Percentiles rank a stretch among this genome's conserved stretches.
These are phyloP conservation scores for Penicillium sp. DNA, from an alignment of 2,329 filamentous ascomycete genomes.

Conservation along the genomic window DNA sequence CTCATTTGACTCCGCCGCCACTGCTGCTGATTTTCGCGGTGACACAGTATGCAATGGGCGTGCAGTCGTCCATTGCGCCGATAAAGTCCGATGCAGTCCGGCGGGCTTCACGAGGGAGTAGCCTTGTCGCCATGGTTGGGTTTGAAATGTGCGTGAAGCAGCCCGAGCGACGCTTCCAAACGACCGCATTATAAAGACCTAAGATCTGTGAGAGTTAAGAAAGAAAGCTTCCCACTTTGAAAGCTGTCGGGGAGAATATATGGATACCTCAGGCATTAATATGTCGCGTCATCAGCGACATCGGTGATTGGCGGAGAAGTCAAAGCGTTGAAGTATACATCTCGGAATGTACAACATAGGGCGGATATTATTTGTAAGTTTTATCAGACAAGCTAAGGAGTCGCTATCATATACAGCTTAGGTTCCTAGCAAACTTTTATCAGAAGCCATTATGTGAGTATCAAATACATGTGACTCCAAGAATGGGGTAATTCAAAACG, in stretches of 20 bases:
- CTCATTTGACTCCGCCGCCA: slow-evolving; percentile 15
- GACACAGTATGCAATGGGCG: slow-evolving; percentile 24
- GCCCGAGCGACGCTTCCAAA: slow-evolving; percentile 20
- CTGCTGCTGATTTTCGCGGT: slow-evolving; percentile 17
- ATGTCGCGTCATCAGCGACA: slow-evolving; percentile 20
- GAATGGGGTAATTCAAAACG: background rate
- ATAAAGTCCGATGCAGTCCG: slow-evolving; percentile 14
- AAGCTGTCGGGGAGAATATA: slow-evolving; percentile 2
- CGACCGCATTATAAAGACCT: slow-evolving; percentile 19
- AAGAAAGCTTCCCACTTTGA: background rate
- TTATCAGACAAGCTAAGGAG: background rate
- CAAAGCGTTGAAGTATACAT: background rate
- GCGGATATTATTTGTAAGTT: background rate
- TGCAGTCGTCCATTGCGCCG: slow-evolving; percentile 14
- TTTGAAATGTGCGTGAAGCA: slow-evolving; percentile 17
- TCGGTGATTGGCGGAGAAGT: slow-evolving; percentile 18
- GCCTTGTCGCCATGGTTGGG: slow-evolving; percentile 17
- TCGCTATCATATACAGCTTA: background rate
- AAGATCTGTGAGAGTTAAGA: background rate
- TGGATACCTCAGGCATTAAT: slow-evolving; percentile 16
- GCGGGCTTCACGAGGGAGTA: slow-evolving; percentile 1
- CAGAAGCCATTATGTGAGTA: background rate
- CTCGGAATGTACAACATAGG: background rate
- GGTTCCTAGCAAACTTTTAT: background rate
- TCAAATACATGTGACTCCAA: background rate